Evolutionary conservation across 2,329 filamentous ascomycete genomes (phyloP).

Genomic region (Fusarium albosuccineum): DNA sequence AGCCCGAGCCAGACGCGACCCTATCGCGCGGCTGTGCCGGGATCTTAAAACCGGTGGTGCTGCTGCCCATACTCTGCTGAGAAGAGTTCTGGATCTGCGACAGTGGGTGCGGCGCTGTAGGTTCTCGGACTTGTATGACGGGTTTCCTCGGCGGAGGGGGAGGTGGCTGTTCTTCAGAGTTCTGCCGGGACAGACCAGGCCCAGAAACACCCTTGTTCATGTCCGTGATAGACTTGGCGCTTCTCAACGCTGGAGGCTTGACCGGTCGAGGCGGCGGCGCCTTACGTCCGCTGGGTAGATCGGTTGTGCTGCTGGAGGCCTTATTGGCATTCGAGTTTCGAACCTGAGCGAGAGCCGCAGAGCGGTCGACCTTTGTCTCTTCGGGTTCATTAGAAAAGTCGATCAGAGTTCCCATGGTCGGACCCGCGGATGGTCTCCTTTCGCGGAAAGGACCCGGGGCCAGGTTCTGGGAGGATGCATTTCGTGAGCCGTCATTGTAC

Average conservation of each 20-base stretch:
- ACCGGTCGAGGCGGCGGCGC: constrained; percentile 67
- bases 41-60: constrained; percentile 28
- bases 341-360: constrained; percentile 49
- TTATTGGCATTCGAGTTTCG: constrained; percentile 40
- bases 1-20: constrained; percentile 18
- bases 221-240: constrained; percentile 53
- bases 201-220: constrained; percentile 37
- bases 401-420: constrained; percentile 70
- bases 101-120: constrained; percentile 53
- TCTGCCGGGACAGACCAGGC: constrained; percentile 28
- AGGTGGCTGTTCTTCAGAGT: constrained; percentile 44
- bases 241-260: constrained; percentile 69
- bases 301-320: constrained; percentile 47
- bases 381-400: constrained; percentile 69
- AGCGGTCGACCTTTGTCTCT: constrained; percentile 52
- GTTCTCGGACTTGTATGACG: constrained; percentile 30
- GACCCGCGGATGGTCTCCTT: constrained; percentile 50
- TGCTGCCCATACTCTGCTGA: constrained; percentile 47
- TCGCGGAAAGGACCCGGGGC: constrained; percentile 33
- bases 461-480: constrained; percentile 46
- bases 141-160: constrained; percentile 55
- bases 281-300: constrained; percentile 50
- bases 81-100: constrained; percentile 58
- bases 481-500: constrained; percentile 44
- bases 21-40: constrained; percentile 32